A percentile compares a stretch with the other conserved stretches of the same genome.
phyloP scores from a whole-genome alignment of 2,329 filamentous ascomycete genomes.

The Massarina eburnea region DNA sequence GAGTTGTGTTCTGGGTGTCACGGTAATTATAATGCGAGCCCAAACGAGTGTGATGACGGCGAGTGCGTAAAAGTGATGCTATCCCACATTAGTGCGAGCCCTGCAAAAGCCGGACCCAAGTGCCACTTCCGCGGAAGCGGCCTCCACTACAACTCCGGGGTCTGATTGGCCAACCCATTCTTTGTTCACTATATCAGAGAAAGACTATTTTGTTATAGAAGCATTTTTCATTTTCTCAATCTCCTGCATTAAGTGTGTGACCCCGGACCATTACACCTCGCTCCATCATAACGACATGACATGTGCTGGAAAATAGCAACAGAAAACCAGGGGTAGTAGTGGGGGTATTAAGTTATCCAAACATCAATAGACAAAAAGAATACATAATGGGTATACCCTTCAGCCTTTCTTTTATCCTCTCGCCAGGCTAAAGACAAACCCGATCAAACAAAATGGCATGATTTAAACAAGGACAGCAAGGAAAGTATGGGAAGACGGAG shows the following conservation, averaged over 20 bases:
- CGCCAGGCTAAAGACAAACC: slow-evolving; percentile 8
- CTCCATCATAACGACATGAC: background rate
- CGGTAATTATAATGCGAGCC: background rate
- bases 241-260: background rate
- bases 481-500: slow-evolving; percentile 12
- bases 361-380: slow-evolving; percentile 27
- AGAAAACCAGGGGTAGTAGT: background rate
- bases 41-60: background rate
- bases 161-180: background rate
- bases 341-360: slow-evolving; percentile 9
- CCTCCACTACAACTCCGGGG: too few species aligned
- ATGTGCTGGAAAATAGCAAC: background rate
- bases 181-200: background rate
- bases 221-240: background rate
- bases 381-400: slow-evolving; percentile 42
- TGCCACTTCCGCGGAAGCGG: too few species aligned
- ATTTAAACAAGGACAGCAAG: slow-evolving; percentile 17
- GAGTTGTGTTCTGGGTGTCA: background rate
- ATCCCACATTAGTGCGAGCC: background rate
- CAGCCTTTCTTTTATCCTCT: slow-evolving; percentile 10
- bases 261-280: background rate
- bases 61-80: background rate
- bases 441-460: slow-evolving; percentile 19
- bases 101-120: background rate
- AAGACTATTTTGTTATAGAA: background rate